phyloP scores from a whole-genome alignment of 495 filamentous ascomycete genomes.

The Aspergillus cristatus region DNA sequence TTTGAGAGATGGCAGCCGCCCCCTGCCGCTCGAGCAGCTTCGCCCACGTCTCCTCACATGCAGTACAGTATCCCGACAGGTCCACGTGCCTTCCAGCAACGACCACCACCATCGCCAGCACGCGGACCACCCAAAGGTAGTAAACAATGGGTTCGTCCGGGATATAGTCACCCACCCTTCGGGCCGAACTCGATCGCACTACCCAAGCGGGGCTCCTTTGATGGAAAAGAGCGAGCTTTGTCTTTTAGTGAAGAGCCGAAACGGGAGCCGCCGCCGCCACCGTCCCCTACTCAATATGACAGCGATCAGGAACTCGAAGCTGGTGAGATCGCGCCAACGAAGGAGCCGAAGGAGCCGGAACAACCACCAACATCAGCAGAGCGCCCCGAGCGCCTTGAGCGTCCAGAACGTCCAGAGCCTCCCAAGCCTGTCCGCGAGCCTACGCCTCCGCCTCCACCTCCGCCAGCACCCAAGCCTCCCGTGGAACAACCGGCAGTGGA shows the following conservation, averaged over 20 bases:
- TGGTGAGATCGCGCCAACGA: constrained; percentile 4
- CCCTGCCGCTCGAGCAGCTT: constrained; percentile 19
- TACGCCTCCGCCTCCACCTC: too few species aligned
- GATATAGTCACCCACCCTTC: constrained; percentile 22
- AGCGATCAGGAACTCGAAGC: constrained; percentile 6
- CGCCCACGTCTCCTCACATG: constrained; percentile 40
- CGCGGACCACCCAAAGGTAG: constrained; percentile 35
- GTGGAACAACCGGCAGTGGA: background rate
- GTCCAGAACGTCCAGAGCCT: background rate
- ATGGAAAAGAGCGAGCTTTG: constrained; percentile 28
- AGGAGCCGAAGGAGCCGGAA: constrained; percentile 7
- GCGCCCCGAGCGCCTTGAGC: background rate
- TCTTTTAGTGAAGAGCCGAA: constrained; percentile 13
- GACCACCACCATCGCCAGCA: constrained; percentile 19
- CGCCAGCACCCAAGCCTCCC: background rate
- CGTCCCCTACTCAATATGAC: too few species aligned
- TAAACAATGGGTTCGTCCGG: constrained; percentile 56
- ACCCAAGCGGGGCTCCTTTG: constrained; percentile 29
- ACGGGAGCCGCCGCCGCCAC: constrained; percentile 7
- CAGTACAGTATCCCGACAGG: constrained; percentile 48
- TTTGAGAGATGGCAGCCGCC: constrained; percentile 17
- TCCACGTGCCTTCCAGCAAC: constrained; percentile 43
- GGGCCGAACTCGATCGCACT: constrained; percentile 20
- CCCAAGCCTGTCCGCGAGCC: background rate
- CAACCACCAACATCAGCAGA: background rate